These are phyloP conservation scores for Leptosphaerulina australis DNA, from an alignment of 2,329 filamentous ascomycete genomes.

Conservation along the genomic window DNA sequence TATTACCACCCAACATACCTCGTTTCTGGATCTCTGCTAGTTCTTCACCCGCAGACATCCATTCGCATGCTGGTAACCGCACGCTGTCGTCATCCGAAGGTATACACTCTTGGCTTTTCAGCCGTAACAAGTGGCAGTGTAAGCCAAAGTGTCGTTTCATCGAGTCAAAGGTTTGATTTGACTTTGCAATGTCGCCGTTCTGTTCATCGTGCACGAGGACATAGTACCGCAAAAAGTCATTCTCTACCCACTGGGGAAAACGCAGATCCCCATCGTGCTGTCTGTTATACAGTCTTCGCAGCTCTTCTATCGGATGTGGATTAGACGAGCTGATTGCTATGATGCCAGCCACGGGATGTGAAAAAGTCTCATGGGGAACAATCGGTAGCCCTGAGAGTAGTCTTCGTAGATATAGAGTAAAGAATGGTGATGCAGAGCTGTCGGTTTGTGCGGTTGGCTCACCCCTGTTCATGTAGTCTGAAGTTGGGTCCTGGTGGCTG, in stretches of 20 bases:
- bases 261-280: conserved; percentile 77
- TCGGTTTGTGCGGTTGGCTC: conserved; percentile 24
- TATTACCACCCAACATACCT: conserved; percentile 48
- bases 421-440: conserved; percentile 72
- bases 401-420: conserved; percentile 81
- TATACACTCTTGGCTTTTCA: conserved; percentile 83
- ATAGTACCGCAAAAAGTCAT: conserved; percentile 94
- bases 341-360: conserved; percentile 91
- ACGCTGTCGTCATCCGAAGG: conserved; percentile 91
- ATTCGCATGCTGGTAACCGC: conserved; percentile 79
- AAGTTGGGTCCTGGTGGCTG: conserved; percentile 44
- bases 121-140: conserved; percentile 87
- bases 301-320: conserved; percentile 79
- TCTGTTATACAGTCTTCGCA: conserved; percentile 81
- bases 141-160: conserved; percentile 99
- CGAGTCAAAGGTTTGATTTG: conserved; percentile 89
- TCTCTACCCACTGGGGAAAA: conserved; percentile 84
- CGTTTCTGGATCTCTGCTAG: conserved; percentile 72
- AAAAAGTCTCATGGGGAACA: conserved; percentile 87
- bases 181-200: conserved; percentile 87
- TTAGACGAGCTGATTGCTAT: conserved; percentile 95
- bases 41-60: conserved; percentile 88
- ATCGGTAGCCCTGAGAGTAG: conserved; percentile 80
- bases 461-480: conserved; percentile 53
- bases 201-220: conserved; percentile 97